These are phyloP conservation scores for Kodamaea kaohsiungensis DNA, from an alignment of 805 yeast species.

Conservation along the genomic window DNA sequence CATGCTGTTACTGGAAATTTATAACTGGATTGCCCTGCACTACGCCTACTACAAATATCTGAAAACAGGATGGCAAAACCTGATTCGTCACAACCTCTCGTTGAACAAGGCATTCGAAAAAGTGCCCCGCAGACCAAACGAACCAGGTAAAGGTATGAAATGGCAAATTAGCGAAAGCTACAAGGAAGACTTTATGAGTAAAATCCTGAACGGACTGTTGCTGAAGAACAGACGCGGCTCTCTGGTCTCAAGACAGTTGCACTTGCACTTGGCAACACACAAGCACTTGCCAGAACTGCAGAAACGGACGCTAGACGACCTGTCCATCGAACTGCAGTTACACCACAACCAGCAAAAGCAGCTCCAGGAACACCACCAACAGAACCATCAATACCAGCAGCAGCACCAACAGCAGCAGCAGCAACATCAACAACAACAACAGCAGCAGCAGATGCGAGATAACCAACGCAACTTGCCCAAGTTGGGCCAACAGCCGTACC, in stretches of 20 bases:
- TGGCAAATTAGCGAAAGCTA: conserved; percentile 93
- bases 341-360: conserved; percentile 19
- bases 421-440: conserved; percentile 13
- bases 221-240: conserved; percentile 78
- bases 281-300: conserved; percentile 52
- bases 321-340: conserved; percentile 17
- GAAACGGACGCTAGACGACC: conserved; percentile 23
- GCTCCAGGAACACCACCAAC: conserved; percentile 18
- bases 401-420: conserved; percentile 7
- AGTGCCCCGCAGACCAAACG: conserved; percentile 92
- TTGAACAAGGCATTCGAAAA: conserved; percentile 96
- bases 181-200: conserved; percentile 78
- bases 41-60: conserved; percentile 91
- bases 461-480: conserved; percentile 19
- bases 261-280: conserved; percentile 67
- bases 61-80: conserved; percentile 98
- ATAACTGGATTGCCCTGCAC: conserved; percentile 83
- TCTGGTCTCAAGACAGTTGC: conserved; percentile 77
- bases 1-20: conserved; percentile 86
- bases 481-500: conserved; percentile 21
- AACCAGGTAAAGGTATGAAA: conserved; percentile 99
- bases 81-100: conserved; percentile 92
- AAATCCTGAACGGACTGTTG: conserved; percentile 74
- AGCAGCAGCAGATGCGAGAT: conserved; percentile 8
- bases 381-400: conserved; percentile 1